Base-by-base conservation (phyloP, 176 grass and related monocot genomes). In the Panicum miliaceum region DNA sequence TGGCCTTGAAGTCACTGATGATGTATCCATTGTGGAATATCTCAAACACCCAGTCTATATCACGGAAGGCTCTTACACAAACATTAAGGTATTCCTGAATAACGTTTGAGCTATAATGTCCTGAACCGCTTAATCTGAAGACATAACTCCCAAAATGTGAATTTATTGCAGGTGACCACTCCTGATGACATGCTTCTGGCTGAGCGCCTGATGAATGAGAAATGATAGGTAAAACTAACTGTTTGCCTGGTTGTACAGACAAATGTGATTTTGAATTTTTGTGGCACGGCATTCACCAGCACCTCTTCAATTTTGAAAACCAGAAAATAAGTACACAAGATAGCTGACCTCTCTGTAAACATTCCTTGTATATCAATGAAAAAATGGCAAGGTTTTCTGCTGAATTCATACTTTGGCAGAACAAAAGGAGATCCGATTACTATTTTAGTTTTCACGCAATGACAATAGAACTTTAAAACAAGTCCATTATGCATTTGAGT, bases 61-160 rank as follows among this genome's bases (percentile, higher is more conserved):
- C 40, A 99, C 97, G 0, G 93, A 96, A 68, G 93, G 97, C 27
- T 96, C 91, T 89, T 99, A 99, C 68, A 99, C 93, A 79, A 99
- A 99, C 74, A 94, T 99, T 51, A 96, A 99, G 93, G 97, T 96
- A 82, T n/a, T 84, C 20, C 40, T 43, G 60, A 71, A 75, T 60
- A 77, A 15, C 4, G 3, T 29, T 59, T 78, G 13, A 71, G 64
- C 20, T 58, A 34, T 47, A 38, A 25, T 57, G n/a, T 83, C 37
- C 67, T 79, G 29, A 79, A 16, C 3, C 9, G 23, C 41, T 59
- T 50, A 12, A n/a, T 80, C 68, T 67, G 72, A 74, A 84, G 56
- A 53, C 1, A 81, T 43, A 75, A 75, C 32, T 57, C 26, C 45
- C 22, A 57, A 73, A 69, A 29, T 25, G 35, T 80, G 4, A 54